A percentile compares a stretch with the other conserved stretches of the same genome.
Conservation (phyloP, 1,139 yeast species). For the Saccharomyces hybrid region DNA sequence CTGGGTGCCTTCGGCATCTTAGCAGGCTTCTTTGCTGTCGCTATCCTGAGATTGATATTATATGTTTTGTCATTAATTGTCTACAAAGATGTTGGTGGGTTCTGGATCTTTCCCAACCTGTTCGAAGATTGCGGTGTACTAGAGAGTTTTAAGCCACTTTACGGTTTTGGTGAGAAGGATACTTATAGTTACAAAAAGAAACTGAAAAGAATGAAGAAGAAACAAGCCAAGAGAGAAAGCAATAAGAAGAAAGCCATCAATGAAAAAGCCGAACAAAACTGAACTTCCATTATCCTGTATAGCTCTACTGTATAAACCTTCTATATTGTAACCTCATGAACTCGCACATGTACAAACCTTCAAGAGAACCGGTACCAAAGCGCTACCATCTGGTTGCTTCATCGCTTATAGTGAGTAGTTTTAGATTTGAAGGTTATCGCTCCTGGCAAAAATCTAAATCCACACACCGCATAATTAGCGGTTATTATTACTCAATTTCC, state of each 20-base stretch:
- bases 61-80: slow-evolving; percentile 49
- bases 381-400: background rate
- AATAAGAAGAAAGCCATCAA: slow-evolving; percentile 10
- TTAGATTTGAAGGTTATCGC: background rate
- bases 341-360: background rate
- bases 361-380: background rate
- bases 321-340: background rate
- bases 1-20: slow-evolving; percentile 69
- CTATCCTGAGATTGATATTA: slow-evolving; percentile 69
- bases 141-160: slow-evolving; percentile 84
- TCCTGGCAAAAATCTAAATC: background rate
- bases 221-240: slow-evolving; percentile 18
- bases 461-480: background rate
- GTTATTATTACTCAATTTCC: background rate
- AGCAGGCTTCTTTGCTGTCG: slow-evolving; percentile 67
- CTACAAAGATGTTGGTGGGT: slow-evolving; percentile 54
- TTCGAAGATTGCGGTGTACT: slow-evolving; percentile 93
- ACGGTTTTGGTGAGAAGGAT: slow-evolving; percentile 68
- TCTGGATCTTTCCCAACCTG: slow-evolving; percentile 94
- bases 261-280: slow-evolving; percentile 1
- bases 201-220: slow-evolving; percentile 31
- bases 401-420: background rate
- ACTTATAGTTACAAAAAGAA: slow-evolving; percentile 31
- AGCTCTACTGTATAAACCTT: background rate
- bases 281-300: background rate